Base-by-base conservation (phyloP, 1,284 basidiomycete genomes). In the Coriolopsis trogii region DNA sequence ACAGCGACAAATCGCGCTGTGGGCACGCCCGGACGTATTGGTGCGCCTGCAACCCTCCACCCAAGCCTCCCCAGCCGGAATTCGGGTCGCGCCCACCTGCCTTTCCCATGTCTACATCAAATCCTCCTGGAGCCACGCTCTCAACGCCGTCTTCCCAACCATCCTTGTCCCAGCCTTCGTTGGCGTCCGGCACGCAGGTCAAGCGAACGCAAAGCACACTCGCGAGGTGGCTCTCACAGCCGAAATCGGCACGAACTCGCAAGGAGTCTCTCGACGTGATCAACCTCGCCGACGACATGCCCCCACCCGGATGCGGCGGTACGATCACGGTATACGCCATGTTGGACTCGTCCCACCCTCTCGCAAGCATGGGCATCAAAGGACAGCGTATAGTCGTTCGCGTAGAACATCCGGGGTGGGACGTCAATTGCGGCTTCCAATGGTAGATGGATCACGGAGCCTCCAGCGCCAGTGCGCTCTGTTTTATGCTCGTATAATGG, bases 261-360 rank as follows among this genome's bases (percentile, higher is more conserved):
- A 34, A 20, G 21, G 28, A 24, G 15, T 4, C 29, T 6, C 20
- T 25, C 3, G 18, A 13, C 7, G 13, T 24, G 6, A 20, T 13
- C 20, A 28, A 50, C 15, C 33, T 26, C 26, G 18, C 31, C 41
- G 9, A n/a, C 13, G 42, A 30, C 20, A 31, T 18, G 18, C 18
- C 25, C 21, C 42, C 44, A 25, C 47, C 51, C 3, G 44, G 45
- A 4, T 66, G 64, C 34, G 61, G 58, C 13, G 62, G 64, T 4
- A 56, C 46, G 37, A 40, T 64, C 28, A 50, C 51, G 10, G 54
- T 62, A 26, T 54, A 25, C 5, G 61, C 47, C 12, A 47, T 51
- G 36, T 51, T 49, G 13, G 62, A 64, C 40, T 29, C 37, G 9
- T 55, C 64, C 21, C 64, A 65, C 31, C 51, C 61, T 30, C 54